These are phyloP conservation scores for Mortierella sp. DNA, from an alignment of 371 early-diverging fungal genomes.

Conservation along the genomic window DNA sequence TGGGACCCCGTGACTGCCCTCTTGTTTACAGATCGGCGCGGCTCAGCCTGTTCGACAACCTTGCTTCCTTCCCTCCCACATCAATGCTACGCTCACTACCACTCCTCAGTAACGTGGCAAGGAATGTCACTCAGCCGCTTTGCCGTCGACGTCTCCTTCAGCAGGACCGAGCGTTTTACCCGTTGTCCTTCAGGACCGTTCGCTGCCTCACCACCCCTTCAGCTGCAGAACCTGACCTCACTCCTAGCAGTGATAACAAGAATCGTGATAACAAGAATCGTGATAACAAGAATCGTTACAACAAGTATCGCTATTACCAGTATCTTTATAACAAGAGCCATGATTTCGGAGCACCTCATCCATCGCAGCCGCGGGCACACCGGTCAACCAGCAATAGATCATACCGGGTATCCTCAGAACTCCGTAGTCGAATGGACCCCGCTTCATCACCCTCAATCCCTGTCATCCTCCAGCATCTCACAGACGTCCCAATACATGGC, in stretches of 20 bases:
- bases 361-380: conserved; percentile 1
- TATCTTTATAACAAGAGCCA: no score
- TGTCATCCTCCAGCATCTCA: conserved; percentile 15
- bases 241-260: no score
- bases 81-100: background rate
- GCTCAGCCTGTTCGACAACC: no score
- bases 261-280: no score
- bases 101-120: background rate
- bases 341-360: background rate
- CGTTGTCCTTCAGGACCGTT: background rate
- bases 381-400: no score
- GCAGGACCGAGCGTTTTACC: background rate
- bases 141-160: background rate
- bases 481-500: conserved; percentile 8
- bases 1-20: no score
- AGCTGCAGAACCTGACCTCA: background rate
- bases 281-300: no score
- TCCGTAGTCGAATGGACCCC: no score
- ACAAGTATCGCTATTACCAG: no score
- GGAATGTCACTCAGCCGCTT: background rate
- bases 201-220: background rate
- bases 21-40: background rate
- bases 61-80: no score
- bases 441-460: background rate
- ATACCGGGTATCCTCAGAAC: no score